Base-by-base conservation (phyloP, 2,329 filamentous ascomycete species). In the Cladophialophora psammophila region DNA sequence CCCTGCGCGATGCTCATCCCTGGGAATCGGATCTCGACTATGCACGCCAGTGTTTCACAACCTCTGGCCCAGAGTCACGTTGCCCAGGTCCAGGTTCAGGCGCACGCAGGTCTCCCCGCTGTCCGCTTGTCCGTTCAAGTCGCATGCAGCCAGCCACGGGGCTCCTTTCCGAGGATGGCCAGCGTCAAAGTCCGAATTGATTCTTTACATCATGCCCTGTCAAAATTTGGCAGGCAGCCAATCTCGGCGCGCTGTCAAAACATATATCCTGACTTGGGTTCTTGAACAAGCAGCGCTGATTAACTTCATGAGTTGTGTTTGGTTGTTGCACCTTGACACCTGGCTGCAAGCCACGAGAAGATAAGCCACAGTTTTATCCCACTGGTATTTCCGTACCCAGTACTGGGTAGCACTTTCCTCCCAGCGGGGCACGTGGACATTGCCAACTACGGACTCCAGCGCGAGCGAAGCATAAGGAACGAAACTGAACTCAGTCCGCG, bases 11-110 rank as follows among this genome's bases (percentile, higher is more conserved):
- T 50, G n/a, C 18, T 15, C 20, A 42, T 31, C 9, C 42, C 42
- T 18, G 40, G 57, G 15, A 20, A 50, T 60, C 40, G 57, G 57
- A 60, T 60, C 57, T 60, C 40, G 42, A 60, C 42, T 34, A 60
- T 52, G 57, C 57, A 50, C 32, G 31, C 57, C 31, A 35, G 42
- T 36, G 57, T 60, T 60, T 60, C 57, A 60, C 57, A 34, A 50
- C 57, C 15, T 60, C 26, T 38, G 12, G 45, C 10, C 45, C 18
- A 26, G 45, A 18, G 45, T 50, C 45, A 50, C 8, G 7, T 18
- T 26, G 45, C 26, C 20, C 20, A 26, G 9, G 45, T 12, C 45
- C 18, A 50, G 45, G 40, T 18, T 9, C 5, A n/a, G 40, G 40
- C 7, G 15, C 40, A 50, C 26, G 45, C 45, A 50, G 20, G 42